Conservation (phyloP, 2,329 filamentous ascomycete genomes). For the Aspergillus udagawae region DNA sequence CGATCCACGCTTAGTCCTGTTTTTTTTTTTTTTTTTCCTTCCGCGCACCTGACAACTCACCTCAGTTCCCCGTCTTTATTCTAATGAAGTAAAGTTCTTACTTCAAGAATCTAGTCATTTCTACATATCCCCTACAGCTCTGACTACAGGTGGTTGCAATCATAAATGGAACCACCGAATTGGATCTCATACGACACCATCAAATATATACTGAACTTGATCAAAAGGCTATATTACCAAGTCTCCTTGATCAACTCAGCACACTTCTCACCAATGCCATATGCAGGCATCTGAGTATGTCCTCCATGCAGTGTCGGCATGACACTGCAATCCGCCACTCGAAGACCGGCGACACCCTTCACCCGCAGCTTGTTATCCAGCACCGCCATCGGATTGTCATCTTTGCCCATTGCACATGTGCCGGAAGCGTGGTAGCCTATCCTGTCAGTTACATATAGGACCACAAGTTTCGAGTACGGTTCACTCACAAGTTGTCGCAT, state of each 20-base stretch:
- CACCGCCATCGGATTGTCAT: slow-evolving; percentile 48
- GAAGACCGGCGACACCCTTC: slow-evolving; percentile 49
- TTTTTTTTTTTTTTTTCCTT: no score
- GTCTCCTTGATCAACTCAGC: slow-evolving; percentile 49
- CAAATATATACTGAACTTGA: not conserved
- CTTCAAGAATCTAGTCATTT: not conserved
- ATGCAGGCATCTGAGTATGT: slow-evolving; percentile 56
- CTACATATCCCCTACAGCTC: not conserved
- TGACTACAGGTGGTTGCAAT: not conserved
- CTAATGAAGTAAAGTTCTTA: no score
- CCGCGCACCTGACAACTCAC: no score
- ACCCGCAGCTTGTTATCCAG: slow-evolving; percentile 53
- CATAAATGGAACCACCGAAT: not conserved
- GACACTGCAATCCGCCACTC: slow-evolving; percentile 52
- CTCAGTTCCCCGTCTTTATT: no score
- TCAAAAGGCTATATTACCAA: slow-evolving; percentile 11
- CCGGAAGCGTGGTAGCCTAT: slow-evolving; percentile 55
- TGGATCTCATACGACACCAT: not conserved
- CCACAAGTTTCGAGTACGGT: not conserved
- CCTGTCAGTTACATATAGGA: not conserved
- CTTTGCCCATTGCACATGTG: slow-evolving; percentile 54
- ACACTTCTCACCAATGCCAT: slow-evolving; percentile 54
- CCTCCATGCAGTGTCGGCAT: slow-evolving; percentile 51
- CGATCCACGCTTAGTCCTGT: not conserved
- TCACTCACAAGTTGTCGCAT: slow-evolving; percentile 57